Percentiles rank a stretch among this genome's conserved stretches.
phyloP scores from a whole-genome alignment of 2,329 filamentous ascomycete genomes.

The Diplodia scrobiculata region DNA sequence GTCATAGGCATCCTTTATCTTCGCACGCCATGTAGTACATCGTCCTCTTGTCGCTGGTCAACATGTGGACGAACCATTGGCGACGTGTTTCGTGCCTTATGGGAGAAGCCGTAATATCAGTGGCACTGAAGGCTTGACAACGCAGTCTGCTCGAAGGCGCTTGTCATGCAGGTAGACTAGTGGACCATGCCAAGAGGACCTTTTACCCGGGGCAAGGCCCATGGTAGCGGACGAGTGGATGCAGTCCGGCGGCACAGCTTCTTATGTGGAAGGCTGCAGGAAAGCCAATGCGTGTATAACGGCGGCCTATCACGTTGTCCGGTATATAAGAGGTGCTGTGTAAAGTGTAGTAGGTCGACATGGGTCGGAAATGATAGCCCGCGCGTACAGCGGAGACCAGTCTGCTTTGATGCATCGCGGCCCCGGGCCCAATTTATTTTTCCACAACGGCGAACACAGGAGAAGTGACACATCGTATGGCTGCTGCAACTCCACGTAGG shows the following conservation, averaged over 20 bases:
- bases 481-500: constrained; percentile 11
- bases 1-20: too few relatives aligned
- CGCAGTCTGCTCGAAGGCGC: background rate
- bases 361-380: constrained; percentile 26
- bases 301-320: constrained; percentile 9
- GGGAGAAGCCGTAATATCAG: background rate
- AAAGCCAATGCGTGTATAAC: constrained; percentile 10
- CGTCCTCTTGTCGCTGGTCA: background rate
- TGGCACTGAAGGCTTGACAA: constrained; percentile 6
- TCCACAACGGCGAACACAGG: background rate
- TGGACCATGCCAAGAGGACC: background rate
- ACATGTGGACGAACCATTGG: too few relatives aligned
- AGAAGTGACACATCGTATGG: constrained; percentile 19
- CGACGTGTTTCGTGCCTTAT: background rate
- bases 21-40: background rate
- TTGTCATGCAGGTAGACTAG: background rate
- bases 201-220: background rate
- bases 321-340: constrained; percentile 18
- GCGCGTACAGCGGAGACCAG: constrained; percentile 26
- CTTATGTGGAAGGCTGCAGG: background rate
- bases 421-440: constrained; percentile 24
- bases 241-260: background rate
- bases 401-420: constrained; percentile 20
- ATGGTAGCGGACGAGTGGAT: background rate
- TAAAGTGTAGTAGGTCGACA: constrained; percentile 18